Evolutionary conservation across 2,329 filamentous ascomycete genomes (phyloP), one percentile per base, ranked within the genome.

Genomic region (Ophiostoma piceae): DNA sequence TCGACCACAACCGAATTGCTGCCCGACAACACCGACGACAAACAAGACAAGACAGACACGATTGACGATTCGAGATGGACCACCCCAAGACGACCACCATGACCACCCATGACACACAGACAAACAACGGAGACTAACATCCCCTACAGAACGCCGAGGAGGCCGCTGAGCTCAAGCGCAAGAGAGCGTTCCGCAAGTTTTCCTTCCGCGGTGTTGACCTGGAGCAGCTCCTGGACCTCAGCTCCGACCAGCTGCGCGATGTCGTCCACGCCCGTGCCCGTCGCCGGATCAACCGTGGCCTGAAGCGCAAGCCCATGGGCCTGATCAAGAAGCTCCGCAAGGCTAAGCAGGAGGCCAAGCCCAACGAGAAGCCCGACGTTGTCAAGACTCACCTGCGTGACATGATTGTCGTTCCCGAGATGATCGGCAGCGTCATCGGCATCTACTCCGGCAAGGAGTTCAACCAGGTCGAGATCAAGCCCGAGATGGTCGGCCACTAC

Each of bases 371-470:
- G 92, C 94, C 94, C 82, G 94, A 97, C 81, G 88, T 95, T 80
- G 94, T 98, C 88, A 97, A 97, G 91, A 99, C 94, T 74, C 94
- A 99, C 84, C 91, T 99, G 80, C 94, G 94, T 84, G 91, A 99
- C 88, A 99, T 99, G 95, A 97, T 99, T 83, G 90, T 99, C 81
- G 95, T 99, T 78, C 95, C 95, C 79, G 95, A 99, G 89, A 98
- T 99, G 95, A 99, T 99, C 82, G 95, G 95, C 79, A 92, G 88
- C 84, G 94, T 99, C 79, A 91, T 99, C 79, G 95, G 94, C 82
- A 95, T 99, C 88, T 99, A 99, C 92, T 97, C 92, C 77, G 95
- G 95, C 82, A 99, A 99, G 91, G 94, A 98, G 85, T 99, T 99
- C 92, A 99, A 99, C 91, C 94, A 97, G 89, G 94, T 99, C 79